These are phyloP conservation scores for Lathyrus aphaca DNA, from an alignment of 306 rosid species.

Conservation along the genomic window DNA sequence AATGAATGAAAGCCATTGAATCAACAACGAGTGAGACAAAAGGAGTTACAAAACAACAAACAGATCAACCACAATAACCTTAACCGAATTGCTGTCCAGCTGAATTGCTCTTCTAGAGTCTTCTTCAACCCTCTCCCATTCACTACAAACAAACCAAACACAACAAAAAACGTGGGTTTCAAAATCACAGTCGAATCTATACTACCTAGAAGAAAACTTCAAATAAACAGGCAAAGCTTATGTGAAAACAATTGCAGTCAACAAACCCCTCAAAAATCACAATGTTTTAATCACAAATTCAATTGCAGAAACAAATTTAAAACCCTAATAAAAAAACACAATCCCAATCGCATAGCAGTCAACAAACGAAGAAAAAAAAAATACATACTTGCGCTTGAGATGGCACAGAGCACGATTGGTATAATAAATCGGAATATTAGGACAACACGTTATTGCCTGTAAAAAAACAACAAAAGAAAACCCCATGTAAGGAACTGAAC, in stretches of 20 bases:
- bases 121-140: slow-evolving; percentile 86
- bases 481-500: not conserved
- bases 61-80: slow-evolving; percentile 56
- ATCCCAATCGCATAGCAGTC: no score
- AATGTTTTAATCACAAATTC: not conserved
- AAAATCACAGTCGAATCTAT: not conserved
- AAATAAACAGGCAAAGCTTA: not conserved
- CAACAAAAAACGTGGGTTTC: not conserved
- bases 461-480: slow-evolving; percentile 15
- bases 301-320: not conserved
- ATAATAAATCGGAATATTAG: slow-evolving; percentile 73
- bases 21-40: not conserved
- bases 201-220: not conserved
- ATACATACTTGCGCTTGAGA: slow-evolving; percentile 86
- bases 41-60: slow-evolving; percentile 21
- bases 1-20: slow-evolving; percentile 21
- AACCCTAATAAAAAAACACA: no score
- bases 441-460: slow-evolving; percentile 66
- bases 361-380: not conserved
- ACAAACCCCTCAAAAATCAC: slow-evolving; percentile 8
- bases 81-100: slow-evolving; percentile 68
- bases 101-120: slow-evolving; percentile 84
- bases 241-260: not conserved
- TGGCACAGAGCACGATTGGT: slow-evolving; percentile 96
- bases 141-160: slow-evolving; percentile 55